Evolutionary conservation across 202 grass and related monocot species (phyloP), one percentile per base, ranked within the genome.

Genomic region (Eragrostis tef): DNA sequence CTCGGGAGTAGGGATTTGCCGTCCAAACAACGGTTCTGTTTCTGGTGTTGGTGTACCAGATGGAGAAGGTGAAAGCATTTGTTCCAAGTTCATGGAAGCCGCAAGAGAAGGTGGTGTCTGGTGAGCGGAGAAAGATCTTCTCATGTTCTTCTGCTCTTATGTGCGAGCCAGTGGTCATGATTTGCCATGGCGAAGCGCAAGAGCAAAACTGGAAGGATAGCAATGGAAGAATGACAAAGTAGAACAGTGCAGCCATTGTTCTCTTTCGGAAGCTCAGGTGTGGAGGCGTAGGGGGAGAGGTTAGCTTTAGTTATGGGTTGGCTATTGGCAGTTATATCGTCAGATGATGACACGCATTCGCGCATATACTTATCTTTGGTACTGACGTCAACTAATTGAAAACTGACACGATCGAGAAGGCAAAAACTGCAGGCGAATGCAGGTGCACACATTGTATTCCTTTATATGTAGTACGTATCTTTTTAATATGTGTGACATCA

Each of bases 11-110:
- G 8, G 86, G 86, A 69, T 97, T 97, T 2, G 90, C 94, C 0
- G 88, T 87, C 94, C 90, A 97, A 49, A 93, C 84, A 20, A 84
- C 62, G 16, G 90, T 89, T 34, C 67, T 87, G 7, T 81, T 11
- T 12, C 65, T 0, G 36, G 71, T 64, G 31, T 41, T 70, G 79
- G 88, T 74, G 81, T 89, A 97, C 94, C 90, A 93, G 59, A 97
- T 84, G 53, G 90, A 83, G 53, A 97, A 91, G 84, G 64, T 88
- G 70, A 87, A 87, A 61, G 88, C 84, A 54, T 89, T 93, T 52
- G 16, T 45, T 60, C 88, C 86, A 16, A 83, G 12, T 41, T 48
- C 65, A 27, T 88, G 39, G 90, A 93, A 93, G 31, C 90, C 87
- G 10, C 77, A 90, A n/a, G 87, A 84, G 85, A 93, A 93, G 71